Percentiles rank a stretch among this genome's conserved stretches.
Evolutionary conservation across 2,329 filamentous ascomycete species (phyloP).

Genomic region (Cadophora sp.): DNA sequence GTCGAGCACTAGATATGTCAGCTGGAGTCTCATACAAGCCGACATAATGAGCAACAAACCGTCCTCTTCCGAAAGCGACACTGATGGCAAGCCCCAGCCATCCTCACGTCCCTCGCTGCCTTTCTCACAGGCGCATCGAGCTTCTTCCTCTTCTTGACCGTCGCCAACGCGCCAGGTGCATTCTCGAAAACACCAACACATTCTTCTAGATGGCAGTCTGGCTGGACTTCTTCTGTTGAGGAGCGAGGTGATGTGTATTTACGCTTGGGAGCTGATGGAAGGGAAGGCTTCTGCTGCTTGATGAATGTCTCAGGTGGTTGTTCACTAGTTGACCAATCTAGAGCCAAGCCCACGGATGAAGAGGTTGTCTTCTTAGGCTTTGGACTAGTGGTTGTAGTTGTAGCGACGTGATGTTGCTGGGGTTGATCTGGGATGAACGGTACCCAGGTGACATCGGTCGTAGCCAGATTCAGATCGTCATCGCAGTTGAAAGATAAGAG

Average conservation of each 20-base stretch:
- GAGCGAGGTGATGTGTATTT: constrained; percentile 28
- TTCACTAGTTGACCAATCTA: constrained; percentile 28
- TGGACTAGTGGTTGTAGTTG: not conserved
- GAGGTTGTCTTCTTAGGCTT: not conserved
- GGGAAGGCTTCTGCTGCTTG: not conserved
- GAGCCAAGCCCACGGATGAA: not conserved
- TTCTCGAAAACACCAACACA: constrained; percentile 39
- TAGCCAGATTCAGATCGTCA: not conserved
- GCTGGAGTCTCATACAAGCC: not conserved
- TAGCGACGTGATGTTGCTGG: constrained; percentile 1
- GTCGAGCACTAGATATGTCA: constrained; percentile 34
- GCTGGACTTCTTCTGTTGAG: constrained; percentile 1
- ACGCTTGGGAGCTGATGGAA: constrained; percentile 26
- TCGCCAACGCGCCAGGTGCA: constrained; percentile 35
- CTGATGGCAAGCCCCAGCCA: constrained; percentile 41
- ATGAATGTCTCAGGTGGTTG: not conserved
- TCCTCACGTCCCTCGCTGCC: constrained; percentile 38
- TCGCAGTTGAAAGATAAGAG: no score
- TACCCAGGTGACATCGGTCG: not conserved
- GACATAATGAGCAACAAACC: constrained; percentile 26
- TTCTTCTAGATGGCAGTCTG: constrained; percentile 26
- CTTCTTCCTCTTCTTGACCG: constrained; percentile 34
- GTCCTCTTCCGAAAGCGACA: constrained; percentile 41
- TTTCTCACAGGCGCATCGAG: constrained; percentile 38
- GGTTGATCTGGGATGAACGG: not conserved